Evolutionary conservation across 495 filamentous ascomycete species (phyloP), one percentile per base, ranked within the genome.

Genomic region (Copromyces sp.): DNA sequence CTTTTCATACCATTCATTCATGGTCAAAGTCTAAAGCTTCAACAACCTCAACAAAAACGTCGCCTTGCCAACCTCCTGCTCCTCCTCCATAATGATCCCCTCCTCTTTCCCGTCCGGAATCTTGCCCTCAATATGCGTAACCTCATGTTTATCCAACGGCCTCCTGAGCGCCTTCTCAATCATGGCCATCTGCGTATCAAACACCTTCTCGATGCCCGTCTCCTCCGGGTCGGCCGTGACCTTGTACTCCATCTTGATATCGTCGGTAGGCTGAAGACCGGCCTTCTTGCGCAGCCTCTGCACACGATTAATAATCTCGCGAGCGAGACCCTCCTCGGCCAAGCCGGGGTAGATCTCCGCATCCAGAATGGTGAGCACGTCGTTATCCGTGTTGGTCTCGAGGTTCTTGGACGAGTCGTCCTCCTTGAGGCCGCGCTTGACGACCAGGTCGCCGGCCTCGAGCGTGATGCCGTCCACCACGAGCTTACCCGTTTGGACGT

Each of bases 11-110:
- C 24, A 24, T 24, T 24, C 24, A 24, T 24, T 24, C 24, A 24
- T 24, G 24, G 24, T 24, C 24, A 24, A 24, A 24, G 24, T 24
- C 24, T 24, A 24, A 24, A 24, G 82, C 83, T 90, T 94, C 71
- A 97, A 81, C 74, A 98, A 79, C 76, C 93, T 89, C 80, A 98
- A 80, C 84, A 95, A 83, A 83, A 97, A 94, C 9, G 89, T 93
- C 0, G 93, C 92, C 77, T 92, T 93, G 77, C 93, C 92, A 69
- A 97, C 89, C 83, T 97, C 94, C 75, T 94, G 91, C 81, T 97
- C 91, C 80, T 97, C 95, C 79, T 96, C 88, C 70, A 89, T 84
- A 75, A 97, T 93, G 69, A 94, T 82, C 24, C 83, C 86, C 47
- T 89, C 88, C 69, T 86, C 83, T 45, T 84, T 82, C 70, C 85